Conservation (phyloP, 140 eudicot species). For the Senecio squalidus region DNA sequence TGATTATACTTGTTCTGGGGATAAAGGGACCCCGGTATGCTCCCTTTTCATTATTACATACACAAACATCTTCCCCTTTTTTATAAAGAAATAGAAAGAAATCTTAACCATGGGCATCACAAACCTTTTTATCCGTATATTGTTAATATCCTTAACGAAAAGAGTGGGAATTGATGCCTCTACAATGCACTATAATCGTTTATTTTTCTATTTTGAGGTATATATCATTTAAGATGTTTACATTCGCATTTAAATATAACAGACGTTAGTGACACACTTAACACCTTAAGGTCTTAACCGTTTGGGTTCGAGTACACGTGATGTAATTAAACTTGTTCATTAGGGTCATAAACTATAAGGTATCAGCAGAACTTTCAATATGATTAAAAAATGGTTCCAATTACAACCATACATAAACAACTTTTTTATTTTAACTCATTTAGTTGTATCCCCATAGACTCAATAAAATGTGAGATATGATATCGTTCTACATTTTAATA, state of each 20-base stretch:
- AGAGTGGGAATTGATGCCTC: background rate
- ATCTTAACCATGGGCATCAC: conserved; percentile 8
- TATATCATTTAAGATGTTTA: background rate
- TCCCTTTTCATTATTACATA: conserved; percentile 25
- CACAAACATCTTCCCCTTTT: conserved; percentile 2
- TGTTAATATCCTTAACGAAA: too few relatives aligned
- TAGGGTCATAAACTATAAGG: too few relatives aligned
- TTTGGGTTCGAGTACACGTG: background rate
- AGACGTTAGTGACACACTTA: background rate
- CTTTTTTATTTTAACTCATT: too few relatives aligned
- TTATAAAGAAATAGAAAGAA: conserved; percentile 11
- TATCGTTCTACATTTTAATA: background rate
- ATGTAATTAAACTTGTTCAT: too few relatives aligned
- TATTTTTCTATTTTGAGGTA: background rate
- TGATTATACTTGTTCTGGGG: conserved; percentile 50
- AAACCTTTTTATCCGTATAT: too few relatives aligned
- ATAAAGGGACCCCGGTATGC: conserved; percentile 47
- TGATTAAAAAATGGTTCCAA: too few relatives aligned
- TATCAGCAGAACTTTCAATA: too few relatives aligned
- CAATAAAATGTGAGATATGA: background rate
- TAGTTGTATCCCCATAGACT: too few relatives aligned
- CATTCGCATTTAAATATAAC: background rate
- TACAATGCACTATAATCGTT: background rate
- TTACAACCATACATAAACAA: too few relatives aligned
- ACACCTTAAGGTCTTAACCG: background rate